Conservation (phyloP, 192 early-diverging fungal genomes). For the Dissophora ornata region DNA sequence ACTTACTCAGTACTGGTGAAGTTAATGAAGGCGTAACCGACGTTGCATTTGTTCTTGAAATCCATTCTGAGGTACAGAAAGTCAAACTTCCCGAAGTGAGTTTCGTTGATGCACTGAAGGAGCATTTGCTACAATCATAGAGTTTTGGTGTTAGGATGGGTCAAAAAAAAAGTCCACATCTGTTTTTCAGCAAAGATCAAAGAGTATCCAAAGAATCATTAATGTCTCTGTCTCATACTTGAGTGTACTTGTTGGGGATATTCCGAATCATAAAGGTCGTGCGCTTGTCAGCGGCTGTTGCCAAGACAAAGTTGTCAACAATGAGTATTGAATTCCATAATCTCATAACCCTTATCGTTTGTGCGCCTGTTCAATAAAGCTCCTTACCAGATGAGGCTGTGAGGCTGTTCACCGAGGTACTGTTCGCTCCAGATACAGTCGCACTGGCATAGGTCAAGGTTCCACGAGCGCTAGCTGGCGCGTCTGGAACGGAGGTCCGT, state of each 20-base stretch:
- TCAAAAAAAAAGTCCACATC: too few relatives aligned
- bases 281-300: conserved; percentile 66
- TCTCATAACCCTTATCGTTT: too few relatives aligned
- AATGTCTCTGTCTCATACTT: conserved; percentile 53
- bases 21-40: conserved; percentile 83
- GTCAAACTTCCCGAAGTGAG: conserved; percentile 75
- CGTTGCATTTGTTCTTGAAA: conserved; percentile 90
- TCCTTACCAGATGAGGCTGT: not conserved
- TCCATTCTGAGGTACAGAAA: conserved; percentile 91
- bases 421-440: not conserved
- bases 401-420: not conserved
- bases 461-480: too few relatives aligned
- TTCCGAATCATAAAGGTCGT: conserved; percentile 91
- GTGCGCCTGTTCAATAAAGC: too few relatives aligned
- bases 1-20: conserved; percentile 72
- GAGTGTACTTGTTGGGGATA: conserved; percentile 89
- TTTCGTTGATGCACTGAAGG: conserved; percentile 74
- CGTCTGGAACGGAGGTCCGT: too few relatives aligned
- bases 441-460: not conserved
- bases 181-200: not conserved
- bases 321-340: not conserved
- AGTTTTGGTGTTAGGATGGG: not conserved
- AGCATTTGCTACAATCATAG: conserved; percentile 73
- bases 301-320: not conserved
- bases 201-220: not conserved